phyloP scores from a whole-genome alignment of 1,284 basidiomycete species.

The Puccinia horiana region DNA sequence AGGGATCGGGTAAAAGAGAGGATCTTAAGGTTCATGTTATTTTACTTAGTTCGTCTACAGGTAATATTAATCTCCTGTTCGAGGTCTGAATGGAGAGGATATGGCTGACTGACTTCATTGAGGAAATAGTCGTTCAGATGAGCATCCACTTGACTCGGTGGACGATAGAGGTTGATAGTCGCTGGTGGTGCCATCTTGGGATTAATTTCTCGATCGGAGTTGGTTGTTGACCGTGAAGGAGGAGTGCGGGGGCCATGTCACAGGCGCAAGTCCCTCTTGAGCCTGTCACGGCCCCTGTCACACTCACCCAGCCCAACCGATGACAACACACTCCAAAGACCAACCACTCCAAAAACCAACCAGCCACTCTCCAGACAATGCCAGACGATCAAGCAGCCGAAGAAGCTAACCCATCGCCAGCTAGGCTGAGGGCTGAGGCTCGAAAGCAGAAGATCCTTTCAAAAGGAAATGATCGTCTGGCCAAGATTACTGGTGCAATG shows the following conservation, averaged over 20 bases:
- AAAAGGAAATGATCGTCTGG: slow-evolving; percentile 47
- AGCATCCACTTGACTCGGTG: slow-evolving; percentile 34
- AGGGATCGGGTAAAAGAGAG: neutral
- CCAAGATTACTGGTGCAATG: slow-evolving; percentile 49
- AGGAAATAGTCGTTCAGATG: slow-evolving; percentile 48
- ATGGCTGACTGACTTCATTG: slow-evolving; percentile 23
- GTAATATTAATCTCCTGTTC: neutral
- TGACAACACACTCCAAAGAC: neutral
- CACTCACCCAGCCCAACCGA: neutral
- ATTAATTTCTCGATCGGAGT: neutral
- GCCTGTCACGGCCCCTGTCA: neutral
- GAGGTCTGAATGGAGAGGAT: neutral
- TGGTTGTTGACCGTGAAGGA: neutral
- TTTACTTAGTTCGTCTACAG: slow-evolving; percentile 23
- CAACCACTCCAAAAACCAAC: neutral
- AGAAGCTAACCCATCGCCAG: slow-evolving; percentile 19
- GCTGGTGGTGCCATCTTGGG: slow-evolving; percentile 11
- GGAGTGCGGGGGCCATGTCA: neutral
- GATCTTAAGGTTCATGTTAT: slow-evolving; percentile 38
- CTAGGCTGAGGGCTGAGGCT: slow-evolving; percentile 40
- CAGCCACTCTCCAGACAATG: neutral
- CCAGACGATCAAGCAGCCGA: slow-evolving; percentile 4
- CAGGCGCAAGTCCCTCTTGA: neutral
- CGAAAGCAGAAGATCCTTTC: slow-evolving; percentile 46
- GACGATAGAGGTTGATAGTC: slow-evolving; percentile 9